Evolutionary conservation across 176 grass and related monocot genomes (phyloP).

Genomic region (Hsuehochloa calcarea): DNA sequence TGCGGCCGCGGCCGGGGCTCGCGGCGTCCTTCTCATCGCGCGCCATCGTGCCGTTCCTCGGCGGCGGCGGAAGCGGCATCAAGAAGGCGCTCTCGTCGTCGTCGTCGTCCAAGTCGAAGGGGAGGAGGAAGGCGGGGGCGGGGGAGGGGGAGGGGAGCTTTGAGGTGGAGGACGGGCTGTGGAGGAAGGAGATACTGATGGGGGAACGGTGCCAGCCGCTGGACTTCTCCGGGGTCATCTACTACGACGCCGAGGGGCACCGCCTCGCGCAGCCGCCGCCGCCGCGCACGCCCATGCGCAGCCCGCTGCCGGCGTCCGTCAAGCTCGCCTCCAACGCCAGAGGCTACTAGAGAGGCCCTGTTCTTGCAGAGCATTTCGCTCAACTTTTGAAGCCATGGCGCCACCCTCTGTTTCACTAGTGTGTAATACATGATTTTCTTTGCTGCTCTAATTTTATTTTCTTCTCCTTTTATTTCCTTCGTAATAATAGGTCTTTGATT

Average conservation of each 20-base stretch:
- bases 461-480: background rate
- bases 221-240: conserved; percentile 84
- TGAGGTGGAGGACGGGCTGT: conserved; percentile 47
- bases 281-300: conserved; percentile 67
- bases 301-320: conserved; percentile 54
- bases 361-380: background rate
- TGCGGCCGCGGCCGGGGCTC: conserved; percentile 8
- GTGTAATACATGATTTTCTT: conserved; percentile 10
- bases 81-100: conserved; percentile 29
- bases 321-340: conserved; percentile 35
- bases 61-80: background rate
- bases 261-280: conserved; percentile 50
- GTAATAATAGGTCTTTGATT: background rate
- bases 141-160: background rate
- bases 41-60: conserved; percentile 50
- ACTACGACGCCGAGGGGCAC: conserved; percentile 74
- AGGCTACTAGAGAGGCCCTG: background rate
- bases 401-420: background rate
- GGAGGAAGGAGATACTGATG: conserved; percentile 79
- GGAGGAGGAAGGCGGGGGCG: background rate
- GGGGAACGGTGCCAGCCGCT: conserved; percentile 82
- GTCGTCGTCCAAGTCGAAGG: background rate
- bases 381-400: background rate
- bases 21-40: conserved; percentile 32
- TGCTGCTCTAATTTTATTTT: background rate